A percentile compares a stretch with the other conserved stretches of the same genome.
Conservation (phyloP, 306 rosid species). For the Citrullus mucosospermus region DNA sequence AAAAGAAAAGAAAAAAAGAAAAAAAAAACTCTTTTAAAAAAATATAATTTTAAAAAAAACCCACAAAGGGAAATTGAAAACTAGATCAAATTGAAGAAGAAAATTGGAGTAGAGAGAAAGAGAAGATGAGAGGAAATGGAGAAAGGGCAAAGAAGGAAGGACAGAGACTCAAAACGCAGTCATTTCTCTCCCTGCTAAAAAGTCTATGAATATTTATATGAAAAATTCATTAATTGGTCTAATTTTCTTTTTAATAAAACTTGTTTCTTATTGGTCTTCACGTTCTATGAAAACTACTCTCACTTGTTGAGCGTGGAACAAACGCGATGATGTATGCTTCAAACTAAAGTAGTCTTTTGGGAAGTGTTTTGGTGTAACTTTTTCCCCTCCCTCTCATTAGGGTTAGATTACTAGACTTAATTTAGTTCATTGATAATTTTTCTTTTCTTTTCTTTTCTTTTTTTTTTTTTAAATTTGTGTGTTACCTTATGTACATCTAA, state of each 20-base stretch:
- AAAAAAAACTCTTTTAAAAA: not conserved
- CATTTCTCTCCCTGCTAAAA: constrained; percentile 2
- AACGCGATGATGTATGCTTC: constrained; percentile 5
- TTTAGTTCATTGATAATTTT: too few species aligned
- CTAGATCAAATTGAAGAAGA: not conserved
- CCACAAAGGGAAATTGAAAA: not conserved
- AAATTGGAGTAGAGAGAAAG: not conserved
- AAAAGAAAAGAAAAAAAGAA: not conserved
- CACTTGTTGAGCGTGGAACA: not conserved
- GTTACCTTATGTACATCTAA: too few species aligned
- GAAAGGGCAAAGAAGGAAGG: not conserved
- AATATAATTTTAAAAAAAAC: not conserved
- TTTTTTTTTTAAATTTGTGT: too few species aligned
- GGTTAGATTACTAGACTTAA: not conserved
- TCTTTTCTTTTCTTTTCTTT: too few species aligned
- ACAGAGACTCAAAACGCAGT: constrained; percentile 1
- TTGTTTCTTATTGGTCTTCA: constrained; percentile 2
- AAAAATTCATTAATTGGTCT: constrained; percentile 1
- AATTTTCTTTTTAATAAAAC: not conserved
- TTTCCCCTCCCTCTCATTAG: not conserved
- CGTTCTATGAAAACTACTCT: not conserved
- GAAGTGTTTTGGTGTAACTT: not conserved
- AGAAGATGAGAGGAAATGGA: not conserved
- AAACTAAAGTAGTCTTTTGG: not conserved
- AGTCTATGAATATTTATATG: constrained; percentile 8